Evolutionary conservation across 441 rosid genomes (phyloP).

Genomic region (Populus hybrid): DNA sequence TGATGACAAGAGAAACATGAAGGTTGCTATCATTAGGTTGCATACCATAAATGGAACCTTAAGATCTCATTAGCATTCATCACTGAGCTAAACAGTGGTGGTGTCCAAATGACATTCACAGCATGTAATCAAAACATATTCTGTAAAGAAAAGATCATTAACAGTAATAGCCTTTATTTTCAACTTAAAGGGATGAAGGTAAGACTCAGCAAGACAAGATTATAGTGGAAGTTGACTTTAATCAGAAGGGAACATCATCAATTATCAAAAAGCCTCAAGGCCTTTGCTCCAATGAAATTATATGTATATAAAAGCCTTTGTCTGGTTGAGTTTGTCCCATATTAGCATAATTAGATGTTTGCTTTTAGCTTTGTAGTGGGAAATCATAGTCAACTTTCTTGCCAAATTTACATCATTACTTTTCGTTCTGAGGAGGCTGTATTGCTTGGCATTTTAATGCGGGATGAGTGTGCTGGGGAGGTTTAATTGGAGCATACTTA

Average conservation of each 20-base stretch:
- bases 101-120: neutral
- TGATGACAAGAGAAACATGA: slow-evolving; percentile 25
- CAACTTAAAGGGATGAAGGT: neutral
- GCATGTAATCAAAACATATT: neutral
- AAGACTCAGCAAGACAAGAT: neutral
- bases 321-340: slow-evolving; percentile 30
- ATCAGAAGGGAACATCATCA: slow-evolving; percentile 29
- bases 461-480: neutral
- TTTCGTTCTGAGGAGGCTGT: slow-evolving; percentile 5
- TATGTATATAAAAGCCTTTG: slow-evolving; percentile 11
- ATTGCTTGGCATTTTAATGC: neutral
- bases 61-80: slow-evolving; percentile 33
- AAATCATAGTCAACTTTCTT: slow-evolving; percentile 39
- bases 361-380: slow-evolving; percentile 35
- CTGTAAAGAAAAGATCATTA: neutral
- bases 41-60: slow-evolving; percentile 31
- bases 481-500: slow-evolving; percentile 2
- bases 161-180: neutral
- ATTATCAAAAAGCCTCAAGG: slow-evolving; percentile 20
- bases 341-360: slow-evolving; percentile 29
- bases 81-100: neutral
- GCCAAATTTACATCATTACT: slow-evolving; percentile 28
- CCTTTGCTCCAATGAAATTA: slow-evolving; percentile 18
- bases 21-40: slow-evolving; percentile 17
- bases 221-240: slow-evolving; percentile 29